Percentiles rank a stretch among this genome's conserved stretches.
Evolutionary conservation across 768 basidiomycete species (phyloP).

Genomic region (Phlebiopsis gigantea): DNA sequence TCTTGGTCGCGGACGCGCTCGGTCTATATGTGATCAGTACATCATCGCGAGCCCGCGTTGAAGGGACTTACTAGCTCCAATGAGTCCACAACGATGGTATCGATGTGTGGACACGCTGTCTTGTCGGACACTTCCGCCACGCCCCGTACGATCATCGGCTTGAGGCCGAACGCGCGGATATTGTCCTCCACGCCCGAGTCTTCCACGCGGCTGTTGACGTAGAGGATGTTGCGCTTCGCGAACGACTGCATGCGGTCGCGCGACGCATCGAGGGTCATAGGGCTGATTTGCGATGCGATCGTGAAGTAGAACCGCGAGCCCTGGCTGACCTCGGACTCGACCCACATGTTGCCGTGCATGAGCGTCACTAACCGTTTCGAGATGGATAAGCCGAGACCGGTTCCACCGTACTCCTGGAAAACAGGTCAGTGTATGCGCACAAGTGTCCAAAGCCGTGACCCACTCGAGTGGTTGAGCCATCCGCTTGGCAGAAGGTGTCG

Average conservation of each 20-base stretch:
- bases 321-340: constrained; percentile 88
- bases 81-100: constrained; percentile 94
- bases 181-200: constrained; percentile 68
- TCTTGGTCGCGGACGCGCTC: constrained; percentile 89
- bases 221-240: constrained; percentile 82
- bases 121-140: constrained; percentile 81
- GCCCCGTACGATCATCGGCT: constrained; percentile 69
- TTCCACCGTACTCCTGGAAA: constrained; percentile 89
- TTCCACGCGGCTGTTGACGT: constrained; percentile 82
- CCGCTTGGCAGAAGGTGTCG: constrained; percentile 98
- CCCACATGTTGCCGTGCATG: constrained; percentile 99
- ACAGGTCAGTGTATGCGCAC: constrained; percentile 8
- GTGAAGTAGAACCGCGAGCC: constrained; percentile 98
- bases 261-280: constrained; percentile 66
- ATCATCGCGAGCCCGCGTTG: constrained; percentile 1
- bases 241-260: constrained; percentile 82
- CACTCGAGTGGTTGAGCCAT: constrained; percentile 94
- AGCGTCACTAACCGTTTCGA: constrained; percentile 95
- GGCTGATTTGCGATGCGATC: constrained; percentile 80
- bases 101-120: constrained; percentile 81
- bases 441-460: constrained; percentile 21
- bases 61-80: constrained; percentile 62
- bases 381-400: constrained; percentile 93
- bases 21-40: constrained; percentile 64
- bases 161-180: constrained; percentile 74